These are phyloP conservation scores for Dentipellis sp. DNA, from an alignment of 768 basidiomycete genomes.

Conservation along the genomic window DNA sequence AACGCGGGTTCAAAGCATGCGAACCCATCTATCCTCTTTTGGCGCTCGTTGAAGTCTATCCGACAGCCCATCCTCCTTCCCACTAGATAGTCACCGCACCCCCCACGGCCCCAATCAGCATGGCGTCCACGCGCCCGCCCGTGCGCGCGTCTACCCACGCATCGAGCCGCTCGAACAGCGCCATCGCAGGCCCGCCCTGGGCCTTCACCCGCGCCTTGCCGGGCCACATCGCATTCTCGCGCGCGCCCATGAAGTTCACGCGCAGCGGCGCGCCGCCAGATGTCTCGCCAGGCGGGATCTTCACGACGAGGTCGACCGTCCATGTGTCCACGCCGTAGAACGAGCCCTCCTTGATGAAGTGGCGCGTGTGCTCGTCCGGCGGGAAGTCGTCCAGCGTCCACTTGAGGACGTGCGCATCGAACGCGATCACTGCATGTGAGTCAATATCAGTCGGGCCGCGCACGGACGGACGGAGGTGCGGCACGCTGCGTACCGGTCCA, in stretches of 20 bases:
- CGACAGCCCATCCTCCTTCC: background rate
- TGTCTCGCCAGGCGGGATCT: slow-evolving; percentile 27
- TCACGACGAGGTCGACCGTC: slow-evolving; percentile 62
- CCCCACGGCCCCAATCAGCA: slow-evolving; percentile 62
- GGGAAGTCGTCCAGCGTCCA: slow-evolving; percentile 83
- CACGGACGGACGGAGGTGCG: background rate
- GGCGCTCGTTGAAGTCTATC: background rate
- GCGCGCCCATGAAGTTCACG: slow-evolving; percentile 75
- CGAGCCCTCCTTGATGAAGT: slow-evolving; percentile 89
- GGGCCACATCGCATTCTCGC: slow-evolving; percentile 79
- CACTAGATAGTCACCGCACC: slow-evolving; percentile 32
- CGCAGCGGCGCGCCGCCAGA: slow-evolving; percentile 6
- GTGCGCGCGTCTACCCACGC: slow-evolving; percentile 60
- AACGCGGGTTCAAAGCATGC: background rate
- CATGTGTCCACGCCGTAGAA: slow-evolving; percentile 73
- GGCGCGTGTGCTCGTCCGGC: slow-evolving; percentile 63
- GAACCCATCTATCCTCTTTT: too few species aligned
- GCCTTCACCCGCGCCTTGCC: slow-evolving; percentile 40
- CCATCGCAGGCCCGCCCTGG: slow-evolving; percentile 52
- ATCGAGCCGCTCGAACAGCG: slow-evolving; percentile 68
- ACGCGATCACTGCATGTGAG: slow-evolving; percentile 57
- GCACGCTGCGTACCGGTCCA: slow-evolving; percentile 56
- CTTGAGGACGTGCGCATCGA: slow-evolving; percentile 79
- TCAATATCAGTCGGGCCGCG: background rate
- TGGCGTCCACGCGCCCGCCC: slow-evolving; percentile 55